Evolutionary conservation across 2,329 filamentous ascomycete genomes (phyloP).

Genomic region (Monilinia fructigena): DNA sequence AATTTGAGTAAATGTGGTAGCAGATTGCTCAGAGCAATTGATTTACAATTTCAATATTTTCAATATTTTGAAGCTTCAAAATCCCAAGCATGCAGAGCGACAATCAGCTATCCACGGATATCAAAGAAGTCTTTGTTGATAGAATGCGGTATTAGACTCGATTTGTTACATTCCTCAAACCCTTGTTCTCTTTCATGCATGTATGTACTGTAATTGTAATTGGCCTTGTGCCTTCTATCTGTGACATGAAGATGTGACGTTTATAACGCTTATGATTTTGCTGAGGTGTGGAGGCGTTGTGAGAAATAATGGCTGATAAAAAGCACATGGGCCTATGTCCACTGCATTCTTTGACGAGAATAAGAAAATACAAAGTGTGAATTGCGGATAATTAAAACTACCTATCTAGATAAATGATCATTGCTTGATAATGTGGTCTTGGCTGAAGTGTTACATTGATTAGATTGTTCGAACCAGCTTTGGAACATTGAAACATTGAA

Average conservation of each 20-base stretch:
- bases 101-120: not conserved
- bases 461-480: no score
- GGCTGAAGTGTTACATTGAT: no score
- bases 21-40: not conserved
- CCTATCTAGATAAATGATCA: no score
- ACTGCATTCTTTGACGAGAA: no score
- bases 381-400: no score
- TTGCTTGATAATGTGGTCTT: no score
- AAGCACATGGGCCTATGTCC: no score
- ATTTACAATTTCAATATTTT: not conserved
- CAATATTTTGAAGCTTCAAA: not conserved
- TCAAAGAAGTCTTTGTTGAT: constrained; percentile 17
- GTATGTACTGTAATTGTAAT: not conserved
- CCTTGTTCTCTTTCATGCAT: constrained; percentile 6
- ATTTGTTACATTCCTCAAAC: constrained; percentile 9
- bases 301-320: not conserved
- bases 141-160: constrained; percentile 8
- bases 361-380: no score
- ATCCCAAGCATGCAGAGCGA: not conserved
- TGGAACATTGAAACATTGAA: no score
- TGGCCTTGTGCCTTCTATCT: not conserved
- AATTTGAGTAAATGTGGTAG: not conserved
- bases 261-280: not conserved
- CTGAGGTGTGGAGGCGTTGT: not conserved
- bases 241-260: not conserved